Conservation (phyloP, 2,329 filamentous ascomycete genomes). For the Penicillium psychrosexuale region DNA sequence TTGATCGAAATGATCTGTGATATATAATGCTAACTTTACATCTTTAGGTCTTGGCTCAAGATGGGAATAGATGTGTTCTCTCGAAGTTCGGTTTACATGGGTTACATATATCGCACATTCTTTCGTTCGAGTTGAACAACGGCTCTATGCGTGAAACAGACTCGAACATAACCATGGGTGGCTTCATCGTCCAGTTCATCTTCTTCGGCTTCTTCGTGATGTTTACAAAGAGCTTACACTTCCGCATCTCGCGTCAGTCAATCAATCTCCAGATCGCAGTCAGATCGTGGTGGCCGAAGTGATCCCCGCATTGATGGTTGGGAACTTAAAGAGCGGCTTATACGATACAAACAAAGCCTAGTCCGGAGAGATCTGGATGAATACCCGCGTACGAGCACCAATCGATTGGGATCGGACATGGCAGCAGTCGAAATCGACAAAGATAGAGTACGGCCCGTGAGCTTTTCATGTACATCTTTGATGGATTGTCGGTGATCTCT, state of each 20-base stretch:
- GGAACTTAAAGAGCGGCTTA: neutral
- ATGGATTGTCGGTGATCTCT: constrained; percentile 25
- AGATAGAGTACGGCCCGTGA: constrained; percentile 17
- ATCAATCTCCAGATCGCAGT: constrained; percentile 15
- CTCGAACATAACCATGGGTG: constrained; percentile 51
- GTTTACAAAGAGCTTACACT: constrained; percentile 51
- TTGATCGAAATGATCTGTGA: too few relatives aligned
- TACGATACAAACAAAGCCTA: too few relatives aligned
- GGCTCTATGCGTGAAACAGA: constrained; percentile 16
- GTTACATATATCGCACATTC: too few relatives aligned
- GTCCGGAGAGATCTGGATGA: too few relatives aligned
- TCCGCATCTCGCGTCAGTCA: constrained; percentile 33
- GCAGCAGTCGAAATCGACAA: too few relatives aligned
- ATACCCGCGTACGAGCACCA: too few relatives aligned
- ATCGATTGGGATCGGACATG: too few relatives aligned
- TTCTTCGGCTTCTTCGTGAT: constrained; percentile 58
- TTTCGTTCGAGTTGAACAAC: too few relatives aligned
- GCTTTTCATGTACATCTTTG: constrained; percentile 29
- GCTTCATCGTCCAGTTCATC: constrained; percentile 57
- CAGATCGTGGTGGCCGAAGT: neutral
- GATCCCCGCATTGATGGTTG: constrained; percentile 10
- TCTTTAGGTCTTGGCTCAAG: too few relatives aligned
- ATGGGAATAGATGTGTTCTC: too few relatives aligned
- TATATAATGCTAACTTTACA: too few relatives aligned
- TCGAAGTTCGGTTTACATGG: too few relatives aligned